Base-by-base conservation (phyloP, 1,284 basidiomycete genomes). In the Meripilus lineatus region DNA sequence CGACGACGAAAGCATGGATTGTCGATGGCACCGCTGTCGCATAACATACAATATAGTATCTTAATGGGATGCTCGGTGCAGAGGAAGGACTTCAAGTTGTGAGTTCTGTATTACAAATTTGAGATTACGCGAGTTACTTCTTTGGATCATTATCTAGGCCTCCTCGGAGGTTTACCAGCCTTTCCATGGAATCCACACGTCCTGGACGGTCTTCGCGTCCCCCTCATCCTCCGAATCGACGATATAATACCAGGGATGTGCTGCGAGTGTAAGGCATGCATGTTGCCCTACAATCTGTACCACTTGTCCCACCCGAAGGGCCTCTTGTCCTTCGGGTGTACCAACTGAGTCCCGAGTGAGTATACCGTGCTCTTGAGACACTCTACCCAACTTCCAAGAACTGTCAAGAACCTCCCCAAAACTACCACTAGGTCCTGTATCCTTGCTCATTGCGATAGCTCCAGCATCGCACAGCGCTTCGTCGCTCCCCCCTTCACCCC, bases 171-270 rank as follows among this genome's bases (percentile, higher is more conserved):
- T 30, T 51, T 49, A 93, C 90, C 90, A 93, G 0, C 88, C 89
- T 66, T 92, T 93, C 87, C 89, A 92, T 6, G 89, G 81, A 25
- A 91, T 81, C 90, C 91, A 93, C 28, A 93, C 71, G 63, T 93
- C 90, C 15, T 84, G 79, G 8, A 93, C 83, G 38, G 66, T 68
- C 38, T 71, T 64, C 50, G 65, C 54, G 33, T 72, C 68, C 40
- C 68, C 64, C 42, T 70, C 66, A 4, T 68, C 55, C 26, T 63
- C 59, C 4, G 77, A 76, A 53, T 93, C 89, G 1, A 89, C 79
- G 17, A 93, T 68, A 57, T 90, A 92, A 58, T 84, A 89, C 85
- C 85, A 92, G 2, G 84, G 82, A 58, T 88, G 76, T 11, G 76
- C 80, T 41, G 91, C 88, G 53, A 75, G 68, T 36, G 82, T 89